These are phyloP conservation scores for Mycotypha africana DNA, from an alignment of 371 early-diverging fungal species.

Conservation along the genomic window DNA sequence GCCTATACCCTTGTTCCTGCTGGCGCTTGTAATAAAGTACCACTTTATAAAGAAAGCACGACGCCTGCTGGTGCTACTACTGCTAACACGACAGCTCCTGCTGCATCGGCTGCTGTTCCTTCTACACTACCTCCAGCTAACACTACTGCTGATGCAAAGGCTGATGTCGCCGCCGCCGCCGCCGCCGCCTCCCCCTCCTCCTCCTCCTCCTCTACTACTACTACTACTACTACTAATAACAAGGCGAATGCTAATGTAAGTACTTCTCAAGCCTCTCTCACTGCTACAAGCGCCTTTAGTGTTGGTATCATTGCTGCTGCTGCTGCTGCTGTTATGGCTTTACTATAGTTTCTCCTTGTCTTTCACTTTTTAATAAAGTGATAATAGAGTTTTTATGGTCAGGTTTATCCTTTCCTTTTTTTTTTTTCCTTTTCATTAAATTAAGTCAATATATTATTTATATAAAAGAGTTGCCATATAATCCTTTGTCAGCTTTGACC, in stretches of 20 bases:
- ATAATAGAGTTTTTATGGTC: no score
- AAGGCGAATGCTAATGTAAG: constrained; percentile 6
- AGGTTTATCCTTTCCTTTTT: not conserved
- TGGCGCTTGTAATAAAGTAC: constrained; percentile 22
- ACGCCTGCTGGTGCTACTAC: not conserved
- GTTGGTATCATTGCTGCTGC: constrained; percentile 8
- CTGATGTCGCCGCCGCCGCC: constrained; percentile 5
- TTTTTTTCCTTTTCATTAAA: no score
- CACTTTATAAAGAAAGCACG: constrained; percentile 20
- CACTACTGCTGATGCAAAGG: not conserved
- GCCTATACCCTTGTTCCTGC: constrained; percentile 20
- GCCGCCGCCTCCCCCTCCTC: not conserved
- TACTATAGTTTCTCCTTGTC: constrained; percentile 8
- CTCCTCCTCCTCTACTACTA: not conserved
- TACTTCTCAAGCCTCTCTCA: constrained; percentile 2
- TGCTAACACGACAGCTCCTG: constrained; percentile 1
- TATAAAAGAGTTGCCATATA: no score
- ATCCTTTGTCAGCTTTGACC: no score
- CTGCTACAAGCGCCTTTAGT: not conserved
- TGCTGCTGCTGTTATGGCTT: constrained; percentile 7
- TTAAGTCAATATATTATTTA: no score
- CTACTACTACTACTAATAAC: not conserved
- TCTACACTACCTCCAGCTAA: not conserved
- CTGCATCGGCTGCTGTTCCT: constrained; percentile 4
- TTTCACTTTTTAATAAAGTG: not conserved